Evolutionary conservation across 306 rosid species (phyloP).

Genomic region (Vigna angularis): DNA sequence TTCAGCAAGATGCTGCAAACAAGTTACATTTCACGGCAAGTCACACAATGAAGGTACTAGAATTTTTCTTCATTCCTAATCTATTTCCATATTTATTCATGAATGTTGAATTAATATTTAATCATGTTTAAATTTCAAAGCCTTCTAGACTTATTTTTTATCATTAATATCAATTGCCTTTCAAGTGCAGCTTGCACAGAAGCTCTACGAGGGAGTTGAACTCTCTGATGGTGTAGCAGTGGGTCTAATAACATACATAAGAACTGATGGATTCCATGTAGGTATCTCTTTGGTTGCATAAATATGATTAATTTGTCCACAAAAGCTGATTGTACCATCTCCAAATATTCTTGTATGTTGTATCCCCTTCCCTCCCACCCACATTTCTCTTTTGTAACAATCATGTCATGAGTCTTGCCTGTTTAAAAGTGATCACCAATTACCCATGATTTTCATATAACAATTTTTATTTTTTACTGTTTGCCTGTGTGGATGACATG

Average conservation of each 20-base stretch:
- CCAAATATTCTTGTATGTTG: slow-evolving; percentile 1
- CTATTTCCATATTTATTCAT: slow-evolving; percentile 26
- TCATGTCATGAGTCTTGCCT: slow-evolving; percentile 28
- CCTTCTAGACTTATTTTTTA: slow-evolving; percentile 29
- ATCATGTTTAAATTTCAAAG: slow-evolving; percentile 9
- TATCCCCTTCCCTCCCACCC: not conserved
- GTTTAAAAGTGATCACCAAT: slow-evolving; percentile 26
- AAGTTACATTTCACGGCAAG: slow-evolving; percentile 74
- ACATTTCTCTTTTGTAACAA: slow-evolving; percentile 4
- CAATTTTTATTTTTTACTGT: slow-evolving; percentile 25
- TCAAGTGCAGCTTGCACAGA: slow-evolving; percentile 88
- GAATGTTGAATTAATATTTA: slow-evolving; percentile 18
- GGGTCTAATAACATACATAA: slow-evolving; percentile 85
- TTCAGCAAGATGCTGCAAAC: slow-evolving; percentile 98
- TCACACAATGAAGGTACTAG: slow-evolving; percentile 82
- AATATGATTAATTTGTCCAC: slow-evolving; percentile 31
- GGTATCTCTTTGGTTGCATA: slow-evolving; percentile 62
- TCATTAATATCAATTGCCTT: slow-evolving; percentile 36
- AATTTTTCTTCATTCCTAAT: slow-evolving; percentile 34
- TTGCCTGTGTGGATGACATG: slow-evolving; percentile 29
- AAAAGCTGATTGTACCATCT: slow-evolving; percentile 3
- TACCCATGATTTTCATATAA: slow-evolving; percentile 2
- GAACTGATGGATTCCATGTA: slow-evolving; percentile 98
- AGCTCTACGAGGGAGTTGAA: slow-evolving; percentile 95
- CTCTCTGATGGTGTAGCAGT: slow-evolving; percentile 74